Evolutionary conservation across 2,329 filamentous ascomycete genomes (phyloP), one percentile per base, ranked within the genome.

Genomic region (Colletotrichum brevisporum): DNA sequence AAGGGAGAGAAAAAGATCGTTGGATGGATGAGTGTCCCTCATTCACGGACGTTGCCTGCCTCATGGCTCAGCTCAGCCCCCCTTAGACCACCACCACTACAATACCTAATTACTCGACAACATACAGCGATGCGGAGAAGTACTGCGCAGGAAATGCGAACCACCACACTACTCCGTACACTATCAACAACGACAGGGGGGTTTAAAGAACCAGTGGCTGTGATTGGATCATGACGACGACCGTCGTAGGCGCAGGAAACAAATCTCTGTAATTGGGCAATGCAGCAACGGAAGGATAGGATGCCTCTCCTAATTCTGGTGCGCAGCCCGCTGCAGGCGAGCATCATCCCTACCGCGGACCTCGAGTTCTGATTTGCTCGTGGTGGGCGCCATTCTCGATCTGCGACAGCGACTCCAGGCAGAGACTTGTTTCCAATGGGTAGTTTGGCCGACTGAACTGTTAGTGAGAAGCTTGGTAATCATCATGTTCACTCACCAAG

Each of bases 161-260:
- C 68, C 54, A 60, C 21, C 21, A 24, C 21, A 24, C 21, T 24
- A 24, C 21, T 24, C 21, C 21, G 21, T 24, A 24, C 21, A 24
- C 21, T 58, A 58, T 55, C 50, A 64, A 50, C 68, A 69, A 69
- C 62, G 6, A 52, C 51, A 61, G 36, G 56, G 67, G 67, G 45
- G 63, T 4, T 9, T 10, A 43, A 36, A n/a, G 27, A 45, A 60
- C 21, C 21, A 24, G 26, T n/a, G 51, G 15, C 18, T 50, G 60
- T 69, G 69, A 71, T 71, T 71, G 69, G 69, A 56, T 69, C 66
- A 71, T 69, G 65, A 51, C 47, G 60, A 56, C 69, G 66, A 69
- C 69, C 66, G 57, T 60, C 24, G 51, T 60, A 60, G 51, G 59
- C 56, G 24, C 41, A 63, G 52, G 61, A 64, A 58, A 65, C 61